A percentile compares a stretch with the other conserved stretches of the same genome.
Conservation (phyloP, 2,329 filamentous ascomycete genomes). For the Sclerotinia spermophila region DNA sequence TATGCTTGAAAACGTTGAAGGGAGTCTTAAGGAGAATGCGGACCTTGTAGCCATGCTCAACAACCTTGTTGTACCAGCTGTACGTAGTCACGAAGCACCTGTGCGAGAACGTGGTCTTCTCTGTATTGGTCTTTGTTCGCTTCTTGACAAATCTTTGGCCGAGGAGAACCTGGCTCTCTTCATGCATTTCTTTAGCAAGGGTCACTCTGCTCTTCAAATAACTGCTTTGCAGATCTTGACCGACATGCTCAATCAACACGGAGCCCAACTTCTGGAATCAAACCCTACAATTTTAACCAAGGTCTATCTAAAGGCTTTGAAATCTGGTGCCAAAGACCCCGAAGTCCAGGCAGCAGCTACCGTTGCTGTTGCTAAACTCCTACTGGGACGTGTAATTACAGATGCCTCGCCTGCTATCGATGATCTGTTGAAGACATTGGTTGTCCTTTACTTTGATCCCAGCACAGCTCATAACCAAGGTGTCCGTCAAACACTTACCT, state of each 20-base stretch:
- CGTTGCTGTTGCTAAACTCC: constrained; percentile 77
- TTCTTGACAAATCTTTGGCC: constrained; percentile 86
- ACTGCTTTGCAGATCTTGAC: constrained; percentile 88
- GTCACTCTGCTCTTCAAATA: constrained; percentile 83
- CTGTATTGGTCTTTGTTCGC: constrained; percentile 84
- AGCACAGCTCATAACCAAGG: constrained; percentile 75
- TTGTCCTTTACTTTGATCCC: constrained; percentile 86
- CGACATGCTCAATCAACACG: constrained; percentile 88
- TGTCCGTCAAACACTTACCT: constrained; percentile 81
- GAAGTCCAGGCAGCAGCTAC: constrained; percentile 79
- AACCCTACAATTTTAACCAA: constrained; percentile 68
- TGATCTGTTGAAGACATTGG: constrained; percentile 78
- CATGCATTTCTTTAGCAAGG: constrained; percentile 93
- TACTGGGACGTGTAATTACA: constrained; percentile 75
- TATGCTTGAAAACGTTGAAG: constrained; percentile 90
- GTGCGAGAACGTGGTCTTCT: constrained; percentile 87
- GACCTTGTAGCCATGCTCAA: constrained; percentile 97
- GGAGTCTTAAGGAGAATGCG: constrained; percentile 82
- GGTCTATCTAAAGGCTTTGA: constrained; percentile 79
- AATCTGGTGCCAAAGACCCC: constrained; percentile 63
- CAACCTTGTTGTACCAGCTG: constrained; percentile 91
- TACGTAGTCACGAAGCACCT: constrained; percentile 86
- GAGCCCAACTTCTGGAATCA: constrained; percentile 66
- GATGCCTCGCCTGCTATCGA: constrained; percentile 57
- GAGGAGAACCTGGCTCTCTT: constrained; percentile 91